Evolutionary conservation across 106 monocot species (phyloP).

Genomic region (Acorus gramineus): DNA sequence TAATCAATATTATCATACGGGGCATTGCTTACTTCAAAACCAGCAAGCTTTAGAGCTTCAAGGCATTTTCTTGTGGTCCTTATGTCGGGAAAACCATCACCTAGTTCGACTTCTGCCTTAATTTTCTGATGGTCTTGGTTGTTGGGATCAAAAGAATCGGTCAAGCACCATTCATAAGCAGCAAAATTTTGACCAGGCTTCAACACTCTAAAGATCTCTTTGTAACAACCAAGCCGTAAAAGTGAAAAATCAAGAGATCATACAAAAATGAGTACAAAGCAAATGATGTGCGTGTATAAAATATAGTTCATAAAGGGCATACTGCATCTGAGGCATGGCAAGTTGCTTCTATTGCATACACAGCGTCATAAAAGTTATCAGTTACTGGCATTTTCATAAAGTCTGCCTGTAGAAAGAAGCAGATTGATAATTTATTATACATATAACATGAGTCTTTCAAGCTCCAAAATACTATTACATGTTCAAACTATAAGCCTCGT

Average conservation of each 20-base stretch:
- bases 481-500: too few species aligned
- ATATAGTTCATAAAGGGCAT: too few species aligned
- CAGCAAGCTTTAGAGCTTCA: constrained; percentile 73
- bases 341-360: constrained; percentile 98
- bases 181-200: constrained; percentile 96
- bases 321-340: constrained; percentile 97
- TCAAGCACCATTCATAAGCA: constrained; percentile 97
- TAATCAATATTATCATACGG: too few species aligned
- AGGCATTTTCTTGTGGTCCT: constrained; percentile 65
- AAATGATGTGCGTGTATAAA: too few species aligned
- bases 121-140: constrained; percentile 69
- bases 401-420: constrained; percentile 55
- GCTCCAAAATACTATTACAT: too few species aligned
- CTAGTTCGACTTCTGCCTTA: constrained; percentile 92
- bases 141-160: constrained; percentile 58
- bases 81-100: constrained; percentile 89
- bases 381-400: constrained; percentile 94
- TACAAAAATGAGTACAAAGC: too few species aligned
- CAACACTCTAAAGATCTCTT: constrained; percentile 79
- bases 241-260: background rate
- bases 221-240: constrained; percentile 76
- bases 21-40: constrained; percentile 75
- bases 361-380: constrained; percentile 71
- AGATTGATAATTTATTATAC: background rate
- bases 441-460: too few species aligned